phyloP scores from a whole-genome alignment of 1,139 yeast genomes.

The Lodderomyces parapsilosis region DNA sequence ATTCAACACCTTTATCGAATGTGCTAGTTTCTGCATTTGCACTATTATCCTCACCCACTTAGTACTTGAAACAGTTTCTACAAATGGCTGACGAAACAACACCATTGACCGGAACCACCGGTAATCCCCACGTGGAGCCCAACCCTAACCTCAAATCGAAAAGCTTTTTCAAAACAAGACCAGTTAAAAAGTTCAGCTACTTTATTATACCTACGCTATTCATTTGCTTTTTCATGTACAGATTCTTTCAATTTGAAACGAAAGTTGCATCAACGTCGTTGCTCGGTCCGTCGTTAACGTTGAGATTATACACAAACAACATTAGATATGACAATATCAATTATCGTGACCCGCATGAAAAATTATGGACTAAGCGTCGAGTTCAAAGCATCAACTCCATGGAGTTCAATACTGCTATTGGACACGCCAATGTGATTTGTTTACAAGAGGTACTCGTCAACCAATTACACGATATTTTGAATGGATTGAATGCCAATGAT shows the following conservation, averaged over 20 bases:
- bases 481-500: conserved; percentile 24
- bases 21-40: too few species aligned
- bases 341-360: conserved; percentile 33
- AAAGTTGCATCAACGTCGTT: conserved; percentile 7
- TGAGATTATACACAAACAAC: conserved; percentile 53
- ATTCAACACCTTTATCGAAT: too few species aligned
- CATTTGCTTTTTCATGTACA: neutral
- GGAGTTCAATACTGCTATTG: conserved; percentile 28
- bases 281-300: conserved; percentile 17
- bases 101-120: neutral
- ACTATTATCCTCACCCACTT: too few species aligned
- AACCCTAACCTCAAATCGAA: neutral
- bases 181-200: neutral
- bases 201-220: conserved; percentile 6
- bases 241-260: conserved; percentile 2
- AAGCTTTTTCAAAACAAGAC: neutral
- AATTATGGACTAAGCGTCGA: conserved; percentile 42
- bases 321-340: conserved; percentile 45
- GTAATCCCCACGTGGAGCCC: neutral
- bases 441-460: conserved; percentile 56
- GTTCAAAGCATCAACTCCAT: conserved; percentile 40
- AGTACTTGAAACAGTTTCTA: too few species aligned
- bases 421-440: conserved; percentile 38
- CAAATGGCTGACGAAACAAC: conserved; percentile 2
- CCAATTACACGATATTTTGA: conserved; percentile 49